Evolutionary conservation across 331 rosid genomes (phyloP).

Genomic region (Malus hybrid): DNA sequence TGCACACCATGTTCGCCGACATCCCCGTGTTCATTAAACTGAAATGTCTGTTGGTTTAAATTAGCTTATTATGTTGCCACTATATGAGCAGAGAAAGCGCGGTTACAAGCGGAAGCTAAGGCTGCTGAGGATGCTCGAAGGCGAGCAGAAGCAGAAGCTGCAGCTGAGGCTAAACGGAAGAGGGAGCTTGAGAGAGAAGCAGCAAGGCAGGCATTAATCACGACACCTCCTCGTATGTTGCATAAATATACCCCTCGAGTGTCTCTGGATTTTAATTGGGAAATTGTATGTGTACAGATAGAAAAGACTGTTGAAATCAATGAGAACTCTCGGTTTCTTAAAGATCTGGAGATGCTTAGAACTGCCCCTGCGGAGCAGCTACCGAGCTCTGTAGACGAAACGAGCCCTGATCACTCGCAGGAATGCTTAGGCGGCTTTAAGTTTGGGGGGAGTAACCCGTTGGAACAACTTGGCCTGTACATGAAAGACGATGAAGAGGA

Average conservation of each 20-base stretch:
- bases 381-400: conserved; percentile 60
- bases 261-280: conserved; percentile 13
- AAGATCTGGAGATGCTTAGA: conserved; percentile 78
- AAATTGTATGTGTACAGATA: conserved; percentile 43
- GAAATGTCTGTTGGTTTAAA: neutral
- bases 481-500: conserved; percentile 77
- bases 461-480: conserved; percentile 78
- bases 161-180: conserved; percentile 70
- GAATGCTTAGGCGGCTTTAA: conserved; percentile 71
- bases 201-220: conserved; percentile 59
- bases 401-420: conserved; percentile 64
- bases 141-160: conserved; percentile 66
- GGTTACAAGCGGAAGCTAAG: conserved; percentile 79
- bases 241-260: neutral
- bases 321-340: conserved; percentile 64
- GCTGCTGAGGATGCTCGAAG: conserved; percentile 85
- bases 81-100: conserved; percentile 55
- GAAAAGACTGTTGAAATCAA: conserved; percentile 83
- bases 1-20: neutral
- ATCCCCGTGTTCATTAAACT: neutral
- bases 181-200: conserved; percentile 89
- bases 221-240: neutral
- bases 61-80: neutral
- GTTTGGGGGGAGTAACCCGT: conserved; percentile 52
- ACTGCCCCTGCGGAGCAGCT: conserved; percentile 51